Base-by-base conservation (phyloP, 306 rosid genomes). In the Ochetophila trinervis region DNA sequence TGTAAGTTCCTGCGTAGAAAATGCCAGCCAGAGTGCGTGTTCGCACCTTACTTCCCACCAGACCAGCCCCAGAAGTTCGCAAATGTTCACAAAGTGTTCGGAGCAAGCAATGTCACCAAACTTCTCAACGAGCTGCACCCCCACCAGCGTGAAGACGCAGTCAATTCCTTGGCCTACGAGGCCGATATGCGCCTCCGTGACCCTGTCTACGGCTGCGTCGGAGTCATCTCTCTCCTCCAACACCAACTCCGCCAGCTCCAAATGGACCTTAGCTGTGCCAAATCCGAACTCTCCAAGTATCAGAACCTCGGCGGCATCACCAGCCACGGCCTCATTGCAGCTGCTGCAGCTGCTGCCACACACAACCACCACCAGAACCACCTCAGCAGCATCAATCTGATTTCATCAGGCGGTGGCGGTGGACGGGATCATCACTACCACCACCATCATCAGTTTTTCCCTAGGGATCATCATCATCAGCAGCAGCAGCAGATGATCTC, bases 181-280 rank as follows among this genome's bases (percentile, higher is more conserved):
- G 96, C 96, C 0, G 98, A 92, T 50, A 92, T 89, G 98, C 80
- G 98, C 13, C 96, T 92, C 60, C 96, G 98, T 0, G 98, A 92
- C 32, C 98, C 96, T 8, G 93, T 92, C 17, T 92, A 92, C 57
- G 98, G 98, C 24, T 89, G 96, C 65, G 96, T 92, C 0, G 95
- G 98, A 7, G 96, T 92, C 19, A 92, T 92, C 70, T 92, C 98
- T 1, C 93, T 92, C 53, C 91, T 92, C 27, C 98, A 92, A 34
- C 98, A 89, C 76, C 95, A 92, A 53, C 96, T 92, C 48, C 95
- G 95, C n/a, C 95, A 92, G 24, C 96, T 92, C 47, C 98, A 92
- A 40, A 84, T 87, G 91, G 96, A 89, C 60, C 93, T 92, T 37
- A 85, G 74, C 24, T 89, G 97, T 3, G 97, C 98, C 4, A 93